Percentiles rank a stretch among this genome's conserved stretches.
phyloP scores from a whole-genome alignment of 306 rosid genomes.

The Canavalia ensiformis region DNA sequence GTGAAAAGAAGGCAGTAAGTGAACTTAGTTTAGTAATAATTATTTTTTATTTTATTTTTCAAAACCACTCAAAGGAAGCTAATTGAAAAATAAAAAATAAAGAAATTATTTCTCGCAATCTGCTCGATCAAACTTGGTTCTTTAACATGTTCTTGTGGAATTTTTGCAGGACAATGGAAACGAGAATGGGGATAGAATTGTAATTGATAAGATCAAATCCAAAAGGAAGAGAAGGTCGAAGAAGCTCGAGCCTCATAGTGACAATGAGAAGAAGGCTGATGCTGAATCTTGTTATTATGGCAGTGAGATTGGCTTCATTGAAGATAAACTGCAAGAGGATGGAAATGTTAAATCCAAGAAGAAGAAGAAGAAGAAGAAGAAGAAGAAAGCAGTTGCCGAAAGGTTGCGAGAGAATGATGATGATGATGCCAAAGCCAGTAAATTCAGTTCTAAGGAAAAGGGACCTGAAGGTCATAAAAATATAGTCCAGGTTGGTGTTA shows the following conservation, averaged over 20 bases:
- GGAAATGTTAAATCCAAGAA: not conserved
- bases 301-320: not conserved
- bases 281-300: not conserved
- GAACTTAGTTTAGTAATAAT: not conserved
- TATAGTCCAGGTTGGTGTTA: too few species aligned
- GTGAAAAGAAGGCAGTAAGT: not conserved
- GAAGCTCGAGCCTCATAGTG: not conserved
- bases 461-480: too few species aligned
- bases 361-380: constrained; percentile 3
- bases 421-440: not conserved
- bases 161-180: too few species aligned
- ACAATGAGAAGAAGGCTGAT: not conserved
- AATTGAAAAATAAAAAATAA: not conserved
- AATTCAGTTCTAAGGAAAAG: not conserved
- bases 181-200: too few species aligned
- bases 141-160: too few species aligned
- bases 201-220: not conserved
- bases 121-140: too few species aligned
- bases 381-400: too few species aligned
- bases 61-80: not conserved
- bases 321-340: not conserved
- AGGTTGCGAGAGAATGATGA: not conserved
- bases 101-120: too few species aligned
- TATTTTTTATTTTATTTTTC: too few species aligned
- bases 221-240: not conserved